phyloP scores from a whole-genome alignment of 768 basidiomycete species.

The Russula virescens region DNA sequence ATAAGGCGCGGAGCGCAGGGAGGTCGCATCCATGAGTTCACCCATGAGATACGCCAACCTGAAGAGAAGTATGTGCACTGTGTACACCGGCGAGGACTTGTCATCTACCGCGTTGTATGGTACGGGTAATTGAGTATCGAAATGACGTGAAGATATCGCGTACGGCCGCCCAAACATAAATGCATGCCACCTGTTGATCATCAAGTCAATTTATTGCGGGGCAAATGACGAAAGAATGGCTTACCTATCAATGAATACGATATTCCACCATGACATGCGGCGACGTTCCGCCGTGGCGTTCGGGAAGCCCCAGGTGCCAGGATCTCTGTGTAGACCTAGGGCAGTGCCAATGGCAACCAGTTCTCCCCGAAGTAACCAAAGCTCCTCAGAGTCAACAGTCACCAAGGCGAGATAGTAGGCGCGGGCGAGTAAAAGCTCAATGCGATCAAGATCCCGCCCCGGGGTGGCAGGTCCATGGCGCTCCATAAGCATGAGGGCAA shows the following conservation, averaged over 20 bases:
- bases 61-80: constrained; percentile 73
- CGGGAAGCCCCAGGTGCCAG: constrained; percentile 70
- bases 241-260: constrained; percentile 71
- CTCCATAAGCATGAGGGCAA: constrained; percentile 58
- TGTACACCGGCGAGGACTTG: constrained; percentile 57
- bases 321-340: constrained; percentile 83
- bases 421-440: constrained; percentile 67
- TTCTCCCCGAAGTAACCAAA: constrained; percentile 72
- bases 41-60: constrained; percentile 73
- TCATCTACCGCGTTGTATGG: constrained; percentile 59
- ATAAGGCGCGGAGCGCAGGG: constrained; percentile 66
- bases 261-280: constrained; percentile 91
- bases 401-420: constrained; percentile 66
- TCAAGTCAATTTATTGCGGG: constrained; percentile 13
- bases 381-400: constrained; percentile 74
- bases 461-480: constrained; percentile 45
- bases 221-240: constrained; percentile 25
- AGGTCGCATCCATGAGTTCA: constrained; percentile 81
- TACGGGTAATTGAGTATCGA: constrained; percentile 73
- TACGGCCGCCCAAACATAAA: constrained; percentile 82
- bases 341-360: constrained; percentile 70
- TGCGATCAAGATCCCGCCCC: constrained; percentile 68
- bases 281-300: constrained; percentile 67
- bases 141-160: constrained; percentile 72
- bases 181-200: constrained; percentile 64